Evolutionary conservation across 2,329 filamentous ascomycete genomes (phyloP), one percentile per base, ranked within the genome.

Genomic region (Fusarium sambucinum): DNA sequence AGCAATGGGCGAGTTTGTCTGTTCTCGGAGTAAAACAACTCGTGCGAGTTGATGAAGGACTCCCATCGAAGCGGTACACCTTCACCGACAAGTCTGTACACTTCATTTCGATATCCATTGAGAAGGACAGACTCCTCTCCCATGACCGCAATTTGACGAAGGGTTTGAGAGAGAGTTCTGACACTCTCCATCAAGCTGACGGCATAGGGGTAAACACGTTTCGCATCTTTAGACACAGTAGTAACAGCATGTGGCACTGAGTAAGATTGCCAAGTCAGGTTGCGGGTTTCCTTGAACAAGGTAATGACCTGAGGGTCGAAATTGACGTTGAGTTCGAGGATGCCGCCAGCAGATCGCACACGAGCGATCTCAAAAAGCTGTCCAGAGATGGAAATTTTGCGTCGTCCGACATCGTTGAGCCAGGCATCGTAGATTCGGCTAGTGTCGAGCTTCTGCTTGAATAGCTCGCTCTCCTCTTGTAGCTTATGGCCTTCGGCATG

Each of bases 161-260:
- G 90, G 0, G 94, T 97, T 79, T 98, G 95, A 3, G 93, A 88
- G 68, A 97, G 91, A 0, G 94, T 98, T 60, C 94, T 89, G n/a
- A 98, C 93, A 74, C 94, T 98, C 81, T 99, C 96, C 94, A 99
- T 99, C 70, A 99, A 82, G 76, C 94, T 98, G 69, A 99, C 94
- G 25, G 96, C 96, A 75, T 96, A 99, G 0, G 96, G 96, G 74
- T 99, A 99, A 6, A 99, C 96, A 54, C 96, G 89, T 80, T 97
- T 97, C n/a, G 96, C 96, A 77, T 99, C 96, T 79, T 98, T 99
- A 1, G 96, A 97, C 55, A 97, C 93, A 68, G 93, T 98, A 79
- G 91, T 96, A 75, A 99, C 93, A 16, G 92, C 90, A 78, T 99
- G 96, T 11, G 96, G 96, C 25, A 99, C 93, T 58, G 93, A 91